These are phyloP conservation scores for Aspergillus viridinutans DNA, from an alignment of 2,329 filamentous ascomycete genomes.

Conservation along the genomic window DNA sequence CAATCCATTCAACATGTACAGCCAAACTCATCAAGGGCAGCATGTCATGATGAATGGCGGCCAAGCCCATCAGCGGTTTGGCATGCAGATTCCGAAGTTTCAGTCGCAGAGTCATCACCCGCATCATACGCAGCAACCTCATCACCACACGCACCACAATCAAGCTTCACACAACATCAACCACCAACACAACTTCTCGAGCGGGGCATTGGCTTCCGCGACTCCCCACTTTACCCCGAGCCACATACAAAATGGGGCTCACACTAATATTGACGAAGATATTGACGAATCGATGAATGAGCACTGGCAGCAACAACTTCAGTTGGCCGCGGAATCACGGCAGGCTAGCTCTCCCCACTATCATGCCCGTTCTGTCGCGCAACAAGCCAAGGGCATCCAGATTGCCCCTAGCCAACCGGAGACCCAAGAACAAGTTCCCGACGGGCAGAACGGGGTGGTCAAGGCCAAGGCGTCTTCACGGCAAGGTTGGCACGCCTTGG, in stretches of 20 bases:
- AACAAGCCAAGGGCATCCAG: slow-evolving; percentile 45
- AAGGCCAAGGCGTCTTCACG: slow-evolving; percentile 53
- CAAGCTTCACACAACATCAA: slow-evolving; percentile 41
- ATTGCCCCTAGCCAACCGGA: slow-evolving; percentile 46
- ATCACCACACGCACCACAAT: slow-evolving; percentile 42
- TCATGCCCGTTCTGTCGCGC: slow-evolving; percentile 53
- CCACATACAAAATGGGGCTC: slow-evolving; percentile 58
- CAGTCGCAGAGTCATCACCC: slow-evolving; percentile 45
- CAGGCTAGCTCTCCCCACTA: slow-evolving; percentile 67
- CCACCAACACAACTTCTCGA: slow-evolving; percentile 50
- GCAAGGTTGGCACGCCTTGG: slow-evolving; percentile 88
- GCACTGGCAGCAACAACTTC: slow-evolving; percentile 86
- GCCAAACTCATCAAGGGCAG: slow-evolving; percentile 45
- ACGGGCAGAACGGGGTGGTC: slow-evolving; percentile 63
- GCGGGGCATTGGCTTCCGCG: slow-evolving; percentile 42
- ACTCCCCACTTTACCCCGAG: slow-evolving; percentile 56
- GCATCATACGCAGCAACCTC: slow-evolving; percentile 41
- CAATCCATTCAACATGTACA: slow-evolving; percentile 46
- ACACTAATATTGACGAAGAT: slow-evolving; percentile 52
- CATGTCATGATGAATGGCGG: slow-evolving; percentile 50
- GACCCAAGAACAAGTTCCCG: slow-evolving; percentile 47
- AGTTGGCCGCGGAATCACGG: slow-evolving; percentile 69
- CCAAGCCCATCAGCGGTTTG: slow-evolving; percentile 46
- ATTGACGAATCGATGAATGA: slow-evolving; percentile 57
- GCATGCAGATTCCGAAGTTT: slow-evolving; percentile 47